A percentile compares a stretch with the other conserved stretches of the same genome.
phyloP scores from a whole-genome alignment of 176 grass and related monocot genomes.

The Areca catechu region DNA sequence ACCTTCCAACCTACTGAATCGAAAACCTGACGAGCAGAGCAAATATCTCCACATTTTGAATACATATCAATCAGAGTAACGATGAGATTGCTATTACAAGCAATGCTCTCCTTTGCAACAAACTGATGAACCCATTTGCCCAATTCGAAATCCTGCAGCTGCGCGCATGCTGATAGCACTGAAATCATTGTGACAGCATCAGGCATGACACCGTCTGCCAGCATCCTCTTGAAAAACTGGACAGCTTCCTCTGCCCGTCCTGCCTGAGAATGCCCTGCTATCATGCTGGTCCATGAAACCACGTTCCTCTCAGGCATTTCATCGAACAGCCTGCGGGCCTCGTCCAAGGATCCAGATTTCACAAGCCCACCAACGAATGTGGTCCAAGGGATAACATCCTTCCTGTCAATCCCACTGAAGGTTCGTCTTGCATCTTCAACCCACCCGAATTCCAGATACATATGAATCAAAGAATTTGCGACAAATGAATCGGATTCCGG shows the following conservation, averaged over 20 bases:
- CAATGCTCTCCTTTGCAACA: constrained; percentile 23
- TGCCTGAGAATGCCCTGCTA: constrained; percentile 33
- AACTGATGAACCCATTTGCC: constrained; percentile 41
- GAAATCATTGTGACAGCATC: constrained; percentile 41
- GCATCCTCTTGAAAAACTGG: constrained; percentile 46
- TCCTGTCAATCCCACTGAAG: constrained; percentile 28
- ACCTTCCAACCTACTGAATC: constrained; percentile 25
- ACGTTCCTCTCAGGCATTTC: constrained; percentile 51
- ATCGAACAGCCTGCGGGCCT: constrained; percentile 26
- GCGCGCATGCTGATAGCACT: constrained; percentile 33
- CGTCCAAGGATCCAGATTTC: constrained; percentile 28
- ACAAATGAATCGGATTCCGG: constrained; percentile 13
- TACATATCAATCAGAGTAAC: constrained; percentile 69
- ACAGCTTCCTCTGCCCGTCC: constrained; percentile 30
- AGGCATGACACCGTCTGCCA: constrained; percentile 22
- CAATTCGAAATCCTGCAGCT: constrained; percentile 40
- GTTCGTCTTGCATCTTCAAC: constrained; percentile 23
- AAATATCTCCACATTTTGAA: constrained; percentile 48
- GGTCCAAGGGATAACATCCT: constrained; percentile 44
- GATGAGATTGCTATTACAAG: constrained; percentile 31
- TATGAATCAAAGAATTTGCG: constrained; percentile 36
- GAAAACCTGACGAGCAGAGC: constrained; percentile 35
- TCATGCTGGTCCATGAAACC: constrained; percentile 57
- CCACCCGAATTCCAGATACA: constrained; percentile 37
- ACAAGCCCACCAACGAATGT: constrained; percentile 44